Percentiles rank a stretch among this genome's conserved stretches.
Conservation (phyloP, 2,329 filamentous ascomycete genomes). For the Tolypocladium ovalisporum region DNA sequence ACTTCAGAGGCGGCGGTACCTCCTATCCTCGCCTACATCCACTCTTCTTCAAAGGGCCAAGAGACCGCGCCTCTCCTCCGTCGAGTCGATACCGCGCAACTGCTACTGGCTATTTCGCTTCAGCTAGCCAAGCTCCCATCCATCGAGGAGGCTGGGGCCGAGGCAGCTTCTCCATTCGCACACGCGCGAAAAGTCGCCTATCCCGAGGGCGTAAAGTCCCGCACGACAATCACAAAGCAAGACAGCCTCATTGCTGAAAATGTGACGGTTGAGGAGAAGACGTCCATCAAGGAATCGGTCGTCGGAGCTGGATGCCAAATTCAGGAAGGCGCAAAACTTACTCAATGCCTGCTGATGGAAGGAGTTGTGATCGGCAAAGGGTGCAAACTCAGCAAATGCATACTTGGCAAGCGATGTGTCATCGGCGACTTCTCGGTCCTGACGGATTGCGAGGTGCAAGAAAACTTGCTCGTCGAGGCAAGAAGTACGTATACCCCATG, state of each 20-base stretch:
- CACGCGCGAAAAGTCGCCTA: conserved; percentile 74
- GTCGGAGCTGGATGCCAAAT: conserved; percentile 84
- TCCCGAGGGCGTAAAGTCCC: conserved; percentile 67
- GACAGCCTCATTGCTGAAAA: conserved; percentile 84
- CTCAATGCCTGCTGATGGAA: conserved; percentile 88
- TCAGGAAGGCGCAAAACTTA: conserved; percentile 71
- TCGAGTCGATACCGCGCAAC: conserved; percentile 75
- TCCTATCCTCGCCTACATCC: conserved; percentile 72
- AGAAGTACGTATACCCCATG: conserved; percentile 42
- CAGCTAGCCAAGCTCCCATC: conserved; percentile 77
- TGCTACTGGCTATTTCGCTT: conserved; percentile 73
- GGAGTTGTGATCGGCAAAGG: conserved; percentile 75
- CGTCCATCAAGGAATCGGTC: conserved; percentile 84
- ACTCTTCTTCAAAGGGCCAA: conserved; percentile 41
- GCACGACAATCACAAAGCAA: conserved; percentile 69
- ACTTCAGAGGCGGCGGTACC: conserved; percentile 37
- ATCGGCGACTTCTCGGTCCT: conserved; percentile 75
- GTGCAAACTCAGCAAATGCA: conserved; percentile 77
- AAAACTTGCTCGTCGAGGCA: conserved; percentile 77
- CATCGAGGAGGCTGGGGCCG: conserved; percentile 49
- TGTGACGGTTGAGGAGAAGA: conserved; percentile 78
- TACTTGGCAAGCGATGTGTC: conserved; percentile 69
- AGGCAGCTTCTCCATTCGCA: conserved; percentile 59
- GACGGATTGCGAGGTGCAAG: conserved; percentile 85
- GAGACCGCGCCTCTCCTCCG: conserved; percentile 57